These are phyloP conservation scores for Cryptococcus sp. DNA, from an alignment of 1,284 basidiomycete genomes.

Conservation along the genomic window DNA sequence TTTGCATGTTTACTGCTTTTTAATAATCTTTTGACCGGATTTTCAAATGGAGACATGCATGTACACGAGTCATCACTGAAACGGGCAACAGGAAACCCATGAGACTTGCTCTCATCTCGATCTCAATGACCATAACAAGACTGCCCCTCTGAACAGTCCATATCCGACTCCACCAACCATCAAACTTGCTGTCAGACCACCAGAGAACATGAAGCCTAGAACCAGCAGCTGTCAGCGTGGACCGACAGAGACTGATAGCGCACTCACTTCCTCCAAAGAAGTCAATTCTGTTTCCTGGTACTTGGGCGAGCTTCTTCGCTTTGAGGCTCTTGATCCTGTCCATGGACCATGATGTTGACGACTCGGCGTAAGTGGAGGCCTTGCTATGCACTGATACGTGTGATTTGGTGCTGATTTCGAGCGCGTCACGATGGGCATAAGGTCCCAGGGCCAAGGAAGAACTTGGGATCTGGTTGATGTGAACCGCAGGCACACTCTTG, in stretches of 20 bases:
- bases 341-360: not conserved
- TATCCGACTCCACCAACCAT: not conserved
- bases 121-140: not conserved
- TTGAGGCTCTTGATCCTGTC: not conserved
- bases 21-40: no score
- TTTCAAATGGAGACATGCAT: no score
- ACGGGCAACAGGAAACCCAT: no score
- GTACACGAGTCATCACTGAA: no score
- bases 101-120: no score
- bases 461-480: not conserved
- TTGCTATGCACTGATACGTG: not conserved
- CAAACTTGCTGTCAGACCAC: not conserved
- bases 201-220: slow-evolving; percentile 1
- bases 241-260: not conserved
- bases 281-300: not conserved
- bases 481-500: not conserved
- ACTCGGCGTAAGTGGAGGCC: not conserved
- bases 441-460: not conserved
- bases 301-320: not conserved
- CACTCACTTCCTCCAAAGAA: not conserved
- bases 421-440: not conserved
- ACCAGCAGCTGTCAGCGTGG: not conserved
- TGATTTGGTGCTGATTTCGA: not conserved
- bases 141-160: not conserved
- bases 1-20: not conserved